Conservation (phyloP, 164 flowering plant genomes). For the Platanus orientalis region DNA sequence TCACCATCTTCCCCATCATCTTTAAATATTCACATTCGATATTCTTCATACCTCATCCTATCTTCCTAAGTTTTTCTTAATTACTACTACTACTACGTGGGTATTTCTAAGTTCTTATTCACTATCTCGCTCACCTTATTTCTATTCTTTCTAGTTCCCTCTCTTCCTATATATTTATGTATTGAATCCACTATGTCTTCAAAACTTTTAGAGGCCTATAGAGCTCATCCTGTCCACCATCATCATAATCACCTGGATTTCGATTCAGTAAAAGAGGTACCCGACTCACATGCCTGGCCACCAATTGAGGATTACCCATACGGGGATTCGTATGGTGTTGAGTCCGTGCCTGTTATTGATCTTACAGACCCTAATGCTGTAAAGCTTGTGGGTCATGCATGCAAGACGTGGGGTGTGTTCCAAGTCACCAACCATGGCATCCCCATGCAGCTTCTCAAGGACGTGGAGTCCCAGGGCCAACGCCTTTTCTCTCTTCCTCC, state of each 20-base stretch:
- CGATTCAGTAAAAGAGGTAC: slow-evolving; percentile 45
- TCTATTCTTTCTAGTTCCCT: not conserved
- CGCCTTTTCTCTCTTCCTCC: slow-evolving; percentile 64
- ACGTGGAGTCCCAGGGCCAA: slow-evolving; percentile 33
- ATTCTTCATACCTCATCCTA: not conserved
- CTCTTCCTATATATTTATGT: not conserved
- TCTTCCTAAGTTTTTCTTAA: not conserved
- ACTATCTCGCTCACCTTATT: not conserved
- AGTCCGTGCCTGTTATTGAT: slow-evolving; percentile 53
- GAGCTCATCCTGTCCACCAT: slow-evolving; percentile 37
- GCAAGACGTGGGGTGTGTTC: slow-evolving; percentile 80
- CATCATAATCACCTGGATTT: slow-evolving; percentile 45
- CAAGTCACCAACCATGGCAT: slow-evolving; percentile 71
- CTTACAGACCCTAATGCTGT: slow-evolving; percentile 41
- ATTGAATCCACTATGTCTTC: slow-evolving; percentile 42
- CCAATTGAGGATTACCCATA: slow-evolving; percentile 16
- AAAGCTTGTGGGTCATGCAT: slow-evolving; percentile 57
- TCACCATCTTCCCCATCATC: slow-evolving; percentile 27
- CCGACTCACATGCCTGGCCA: slow-evolving; percentile 69
- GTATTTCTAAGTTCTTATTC: no score
- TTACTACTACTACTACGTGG: not conserved
- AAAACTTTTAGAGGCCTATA: slow-evolving; percentile 38
- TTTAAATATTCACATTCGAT: not conserved
- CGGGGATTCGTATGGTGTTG: slow-evolving; percentile 7
- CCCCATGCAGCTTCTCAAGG: slow-evolving; percentile 32